These are phyloP conservation scores for Ligustrum vulgare DNA, from an alignment of 257 asterid genomes.

Conservation along the genomic window DNA sequence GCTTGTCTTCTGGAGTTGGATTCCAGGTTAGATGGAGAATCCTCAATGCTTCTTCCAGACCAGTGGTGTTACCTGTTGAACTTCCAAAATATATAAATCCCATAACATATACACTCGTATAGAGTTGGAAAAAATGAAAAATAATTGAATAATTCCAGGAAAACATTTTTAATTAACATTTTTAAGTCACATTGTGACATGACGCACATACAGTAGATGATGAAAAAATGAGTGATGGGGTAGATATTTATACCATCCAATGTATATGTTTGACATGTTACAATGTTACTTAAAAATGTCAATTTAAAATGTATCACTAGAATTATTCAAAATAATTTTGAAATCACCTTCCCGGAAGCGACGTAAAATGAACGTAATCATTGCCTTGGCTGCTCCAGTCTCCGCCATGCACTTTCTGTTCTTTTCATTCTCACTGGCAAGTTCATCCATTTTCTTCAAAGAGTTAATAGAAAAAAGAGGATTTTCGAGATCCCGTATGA, in stretches of 20 bases:
- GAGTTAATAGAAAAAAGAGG: slow-evolving; percentile 17
- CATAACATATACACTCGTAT: too few species aligned
- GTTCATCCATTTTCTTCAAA: slow-evolving; percentile 47
- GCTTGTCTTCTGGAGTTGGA: slow-evolving; percentile 38
- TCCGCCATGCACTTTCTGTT: slow-evolving; percentile 60
- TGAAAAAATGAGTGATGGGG: too few species aligned
- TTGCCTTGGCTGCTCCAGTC: slow-evolving; percentile 49
- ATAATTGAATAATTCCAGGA: too few species aligned
- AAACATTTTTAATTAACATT: too few species aligned
- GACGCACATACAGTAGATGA: too few species aligned
- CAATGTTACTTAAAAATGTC: too few species aligned
- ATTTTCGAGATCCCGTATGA: slow-evolving; percentile 44
- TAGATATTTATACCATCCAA: too few species aligned
- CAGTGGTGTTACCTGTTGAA: slow-evolving; percentile 13
- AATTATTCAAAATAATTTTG: slow-evolving; percentile 42
- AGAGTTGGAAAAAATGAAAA: too few species aligned
- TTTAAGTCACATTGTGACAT: too few species aligned
- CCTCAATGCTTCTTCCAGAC: slow-evolving; percentile 52
- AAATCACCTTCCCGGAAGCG: slow-evolving; percentile 33
- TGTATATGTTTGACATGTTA: too few species aligned
- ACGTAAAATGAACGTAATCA: slow-evolving; percentile 40
- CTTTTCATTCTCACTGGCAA: slow-evolving; percentile 46
- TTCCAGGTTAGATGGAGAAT: slow-evolving; percentile 57
- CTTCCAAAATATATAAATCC: neutral
- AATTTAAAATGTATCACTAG: too few species aligned